A percentile compares a stretch with the other conserved stretches of the same genome.
These are phyloP conservation scores for Fusarium compactum DNA, from an alignment of 2,329 filamentous ascomycete genomes.

Conservation along the genomic window DNA sequence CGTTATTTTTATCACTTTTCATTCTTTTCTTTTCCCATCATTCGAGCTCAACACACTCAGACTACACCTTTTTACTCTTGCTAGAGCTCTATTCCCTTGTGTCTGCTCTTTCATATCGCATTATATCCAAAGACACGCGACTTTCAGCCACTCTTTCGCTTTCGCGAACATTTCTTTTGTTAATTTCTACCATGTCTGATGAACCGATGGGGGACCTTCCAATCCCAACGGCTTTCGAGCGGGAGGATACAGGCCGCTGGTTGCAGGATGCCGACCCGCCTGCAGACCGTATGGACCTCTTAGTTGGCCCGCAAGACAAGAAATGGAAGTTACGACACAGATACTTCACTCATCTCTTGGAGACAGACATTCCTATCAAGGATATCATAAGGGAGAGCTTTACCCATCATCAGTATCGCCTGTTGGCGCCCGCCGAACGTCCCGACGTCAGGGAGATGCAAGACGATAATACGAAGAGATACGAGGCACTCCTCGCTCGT, in stretches of 20 bases:
- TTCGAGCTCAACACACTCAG: background rate
- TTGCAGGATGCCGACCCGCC: conserved; percentile 6
- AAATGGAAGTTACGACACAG: conserved; percentile 45
- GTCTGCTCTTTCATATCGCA: background rate
- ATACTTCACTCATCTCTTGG: conserved; percentile 49
- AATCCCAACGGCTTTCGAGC: background rate
- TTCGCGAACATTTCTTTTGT: background rate
- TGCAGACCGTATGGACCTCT: conserved; percentile 35
- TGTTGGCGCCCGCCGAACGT: conserved; percentile 49
- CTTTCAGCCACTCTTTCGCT: background rate
- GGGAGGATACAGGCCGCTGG: background rate
- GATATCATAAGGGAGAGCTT: conserved; percentile 53
- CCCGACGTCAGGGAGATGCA: conserved; percentile 51
- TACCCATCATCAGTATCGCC: conserved; percentile 49
- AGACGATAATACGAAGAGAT: conserved; percentile 48
- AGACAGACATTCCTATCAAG: conserved; percentile 41
- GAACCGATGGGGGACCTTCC: background rate
- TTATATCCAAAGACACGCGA: conserved; percentile 14
- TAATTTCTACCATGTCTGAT: too few relatives aligned
- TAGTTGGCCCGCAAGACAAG: conserved; percentile 42
- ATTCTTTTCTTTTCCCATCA: background rate
- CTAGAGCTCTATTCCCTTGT: background rate
- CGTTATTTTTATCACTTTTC: conserved; percentile 20
- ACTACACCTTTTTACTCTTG: background rate
- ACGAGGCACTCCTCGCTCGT: conserved; percentile 47